phyloP scores from a whole-genome alignment of 805 yeast genomes.

The Cyberlindnera americana region DNA sequence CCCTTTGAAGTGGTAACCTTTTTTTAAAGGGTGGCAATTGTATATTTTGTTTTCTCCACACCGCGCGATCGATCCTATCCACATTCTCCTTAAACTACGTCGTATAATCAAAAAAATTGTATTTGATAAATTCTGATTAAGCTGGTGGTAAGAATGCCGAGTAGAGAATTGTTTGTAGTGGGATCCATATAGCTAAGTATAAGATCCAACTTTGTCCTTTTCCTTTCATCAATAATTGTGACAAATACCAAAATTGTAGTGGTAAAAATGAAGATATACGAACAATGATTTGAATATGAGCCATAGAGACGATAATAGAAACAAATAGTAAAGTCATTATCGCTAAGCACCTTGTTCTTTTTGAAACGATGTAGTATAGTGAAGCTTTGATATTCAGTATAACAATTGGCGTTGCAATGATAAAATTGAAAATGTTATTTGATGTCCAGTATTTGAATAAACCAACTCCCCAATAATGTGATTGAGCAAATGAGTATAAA shows the following conservation, averaged over 20 bases:
- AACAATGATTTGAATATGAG: conserved; percentile 86
- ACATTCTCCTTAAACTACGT: not conserved
- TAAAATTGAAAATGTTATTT: conserved; percentile 78
- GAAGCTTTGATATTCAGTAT: conserved; percentile 41
- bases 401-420: conserved; percentile 69
- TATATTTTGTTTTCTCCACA: not conserved
- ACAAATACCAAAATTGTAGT: conserved; percentile 66
- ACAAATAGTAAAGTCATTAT: conserved; percentile 42
- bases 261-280: conserved; percentile 80
- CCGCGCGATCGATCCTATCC: not conserved
- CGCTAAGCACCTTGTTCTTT: conserved; percentile 37
- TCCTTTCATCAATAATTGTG: conserved; percentile 32
- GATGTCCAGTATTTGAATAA: conserved; percentile 78
- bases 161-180: conserved; percentile 67
- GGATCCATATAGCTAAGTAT: conserved; percentile 59
- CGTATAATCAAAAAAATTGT: too few relatives aligned
- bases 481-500: conserved; percentile 69
- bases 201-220: conserved; percentile 37
- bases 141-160: conserved; percentile 94
- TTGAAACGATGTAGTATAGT: conserved; percentile 18
- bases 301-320: conserved; percentile 50
- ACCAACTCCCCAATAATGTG: conserved; percentile 82
- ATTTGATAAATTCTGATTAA: too few relatives aligned
- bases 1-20: not conserved
- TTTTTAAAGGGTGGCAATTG: too few relatives aligned